Evolutionary conservation across 2,329 filamentous ascomycete species (phyloP), one percentile per base, ranked within the genome.

Genomic region (Pseudofabraea citricarpa): DNA sequence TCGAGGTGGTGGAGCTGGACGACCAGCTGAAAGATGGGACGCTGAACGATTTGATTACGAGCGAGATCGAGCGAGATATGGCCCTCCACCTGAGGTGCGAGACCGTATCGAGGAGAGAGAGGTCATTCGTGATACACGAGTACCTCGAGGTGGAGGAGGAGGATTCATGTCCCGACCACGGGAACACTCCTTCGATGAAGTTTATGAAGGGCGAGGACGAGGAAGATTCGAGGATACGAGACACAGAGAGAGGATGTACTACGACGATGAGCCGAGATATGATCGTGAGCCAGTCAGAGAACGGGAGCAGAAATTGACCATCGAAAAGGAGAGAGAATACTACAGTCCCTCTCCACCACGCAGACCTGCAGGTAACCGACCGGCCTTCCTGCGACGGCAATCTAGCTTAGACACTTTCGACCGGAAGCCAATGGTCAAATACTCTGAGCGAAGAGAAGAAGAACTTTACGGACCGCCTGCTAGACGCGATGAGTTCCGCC

Each of bases 321-420:
- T 58, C 33, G 57, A 58, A 44, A 58, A 55, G 35, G 54, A 60
- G 37, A 49, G 51, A n/a, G 46, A 54, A 22, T 54, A 50, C 26
- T 51, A 53, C 39, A 53, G 50, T 26, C 51, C 54, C 16, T 48
- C 52, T 9, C 54, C 56, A 6, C 53, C 55, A 20, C 44, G 55
- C 42, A 46, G 54, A 21, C 47, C 19, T 18, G n/a, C 68, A 70
- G 36, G 73, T 75, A 24, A 33, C 18, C 75, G 85, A 36, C 90
- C 89, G 2, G 72, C 73, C 22, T 74, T 90, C 50, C 59, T 93
- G 40, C 79, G 90, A 45, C 80, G 90, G 33, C 90, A 95, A 63
- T 95, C 89, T 12, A 95, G 89, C 41, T 73, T 95, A 29, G 90
- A 95, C 63, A 95, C 87, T 0, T 95, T 89, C 60, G 90, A 96